These are phyloP conservation scores for Yarrowia sp. DNA, from an alignment of 805 yeast genomes.

Conservation along the genomic window DNA sequence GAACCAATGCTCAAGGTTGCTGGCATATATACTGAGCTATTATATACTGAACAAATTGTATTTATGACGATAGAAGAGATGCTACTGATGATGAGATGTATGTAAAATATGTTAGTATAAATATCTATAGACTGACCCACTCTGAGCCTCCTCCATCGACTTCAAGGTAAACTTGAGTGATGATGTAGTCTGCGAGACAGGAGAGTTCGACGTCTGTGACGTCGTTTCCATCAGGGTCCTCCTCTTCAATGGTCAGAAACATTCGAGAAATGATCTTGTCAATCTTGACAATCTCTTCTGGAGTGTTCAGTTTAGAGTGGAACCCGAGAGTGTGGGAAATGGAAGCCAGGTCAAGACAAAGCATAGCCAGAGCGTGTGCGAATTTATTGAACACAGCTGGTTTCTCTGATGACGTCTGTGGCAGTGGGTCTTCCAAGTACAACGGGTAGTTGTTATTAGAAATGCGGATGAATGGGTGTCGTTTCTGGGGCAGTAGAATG, in stretches of 20 bases:
- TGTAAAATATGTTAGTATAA: background rate
- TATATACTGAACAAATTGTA: slow-evolving; percentile 31
- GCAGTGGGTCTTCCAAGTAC: slow-evolving; percentile 32
- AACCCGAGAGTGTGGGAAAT: slow-evolving; percentile 47
- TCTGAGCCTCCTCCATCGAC: slow-evolving; percentile 50
- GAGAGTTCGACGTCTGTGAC: slow-evolving; percentile 20
- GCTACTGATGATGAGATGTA: no score
- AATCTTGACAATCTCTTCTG: slow-evolving; percentile 44
- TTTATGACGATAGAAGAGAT: background rate
- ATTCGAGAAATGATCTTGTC: slow-evolving; percentile 43
- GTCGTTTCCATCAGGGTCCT: background rate
- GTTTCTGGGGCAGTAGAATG: slow-evolving; percentile 46
- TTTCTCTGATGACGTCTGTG: slow-evolving; percentile 39
- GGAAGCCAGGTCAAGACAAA: slow-evolving; percentile 46
- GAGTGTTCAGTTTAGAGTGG: slow-evolving; percentile 41
- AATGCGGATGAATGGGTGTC: slow-evolving; percentile 44
- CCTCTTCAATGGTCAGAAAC: slow-evolving; percentile 31
- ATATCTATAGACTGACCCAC: slow-evolving; percentile 45
- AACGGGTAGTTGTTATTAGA: slow-evolving; percentile 27
- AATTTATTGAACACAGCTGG: slow-evolving; percentile 48
- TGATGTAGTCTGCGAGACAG: slow-evolving; percentile 42
- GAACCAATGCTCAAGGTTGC: slow-evolving; percentile 33
- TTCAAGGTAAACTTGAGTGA: slow-evolving; percentile 49
- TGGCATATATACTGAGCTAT: slow-evolving; percentile 34
- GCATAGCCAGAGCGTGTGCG: slow-evolving; percentile 49